These are phyloP conservation scores for Globisporangium barbulae DNA, from an alignment of 352 stramenopile genomes.

Conservation along the genomic window DNA sequence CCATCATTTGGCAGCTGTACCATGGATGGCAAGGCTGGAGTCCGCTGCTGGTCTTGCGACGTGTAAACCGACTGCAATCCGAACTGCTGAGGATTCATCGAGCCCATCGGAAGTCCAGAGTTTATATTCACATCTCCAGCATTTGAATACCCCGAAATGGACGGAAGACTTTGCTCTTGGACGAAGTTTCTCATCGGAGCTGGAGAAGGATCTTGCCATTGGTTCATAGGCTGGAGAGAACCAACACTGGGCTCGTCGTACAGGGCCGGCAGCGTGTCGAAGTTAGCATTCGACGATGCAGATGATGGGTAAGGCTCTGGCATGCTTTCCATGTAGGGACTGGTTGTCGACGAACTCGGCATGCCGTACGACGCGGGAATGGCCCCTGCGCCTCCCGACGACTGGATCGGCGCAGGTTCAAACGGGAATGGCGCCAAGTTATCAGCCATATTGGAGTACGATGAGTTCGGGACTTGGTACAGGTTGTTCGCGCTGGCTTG, in stretches of 20 bases:
- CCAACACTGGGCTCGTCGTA: conserved; percentile 19
- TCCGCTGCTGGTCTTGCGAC: conserved; percentile 15
- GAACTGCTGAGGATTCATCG: conserved; percentile 12
- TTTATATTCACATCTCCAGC: conserved; percentile 1
- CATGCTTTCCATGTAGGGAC: conserved; percentile 32
- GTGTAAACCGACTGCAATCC: conserved; percentile 4
- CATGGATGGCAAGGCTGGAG: conserved; percentile 17
- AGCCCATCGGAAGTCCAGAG: conserved; percentile 9
- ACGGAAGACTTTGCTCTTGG: conserved; percentile 9
- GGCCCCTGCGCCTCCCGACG: conserved; percentile 11
- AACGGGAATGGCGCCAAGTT: conserved; percentile 33
- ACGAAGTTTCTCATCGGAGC: conserved; percentile 15
- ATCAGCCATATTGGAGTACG: conserved; percentile 14
- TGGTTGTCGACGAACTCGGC: conserved; percentile 16
- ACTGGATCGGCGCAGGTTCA: conserved; percentile 24
- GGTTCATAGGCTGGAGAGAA: conserved; percentile 12
- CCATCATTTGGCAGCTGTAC: conserved; percentile 7
- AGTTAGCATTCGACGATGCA: conserved; percentile 17
- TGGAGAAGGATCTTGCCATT: conserved; percentile 22
- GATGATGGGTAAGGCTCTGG: conserved; percentile 23
- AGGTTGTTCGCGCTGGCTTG: conserved; percentile 2
- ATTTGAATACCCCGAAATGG: conserved; percentile 10
- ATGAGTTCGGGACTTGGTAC: conserved; percentile 7
- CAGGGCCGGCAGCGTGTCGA: conserved; percentile 25
- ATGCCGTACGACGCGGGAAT: conserved; percentile 20